Base-by-base conservation (phyloP, 352 stramenopile genomes). In the Phytophthora multivora region DNA sequence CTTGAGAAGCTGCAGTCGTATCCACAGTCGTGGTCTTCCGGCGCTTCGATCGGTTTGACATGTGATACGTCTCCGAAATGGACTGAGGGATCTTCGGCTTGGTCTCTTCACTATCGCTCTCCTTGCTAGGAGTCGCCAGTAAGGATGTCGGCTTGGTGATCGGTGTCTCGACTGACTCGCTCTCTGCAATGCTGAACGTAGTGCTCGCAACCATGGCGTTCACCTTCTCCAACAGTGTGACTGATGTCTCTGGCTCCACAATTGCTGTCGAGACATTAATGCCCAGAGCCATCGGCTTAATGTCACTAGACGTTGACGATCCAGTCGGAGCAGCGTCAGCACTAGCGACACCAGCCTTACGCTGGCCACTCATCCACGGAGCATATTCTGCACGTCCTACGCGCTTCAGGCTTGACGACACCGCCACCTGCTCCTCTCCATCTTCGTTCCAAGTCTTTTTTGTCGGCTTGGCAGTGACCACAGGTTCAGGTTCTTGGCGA, bases 1-100 rank as follows among this genome's bases (percentile, higher is more conserved):
- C 75, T 43, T 76, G 53, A 9, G 64, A 69, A 3, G 67, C 68
- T 5, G 51, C 54, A 0, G 73, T 66, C 5, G 59, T 71, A 50
- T 85, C 71, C 35, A 72, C 46, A 1, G 51, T 38, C 15, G 49
- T 71, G 13, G 46, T 79, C 62, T 90, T 92, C 50, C 79, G 67
- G 23, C 82, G 77, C 70, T 93, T 95, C 1, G 66, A 36, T 19
- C 81, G 79, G 61, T 86, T 89, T 5, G 75, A 78, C 53, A 92
- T 70, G 40, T 92, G 69, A 50, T 93, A 94, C 3, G 80, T 78
- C 63, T 96, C 87, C 0, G 83, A 68, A 40, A 96, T 86, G 13
- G 87, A 92, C 63, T 86, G 74, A 12, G 87, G 85, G 21, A 86
- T 57, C 23, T 61, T 66, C 5, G 59, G 39, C 16, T 66, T 63